phyloP scores from a whole-genome alignment of 495 filamentous ascomycete genomes.

The Ascobolus immersus region DNA sequence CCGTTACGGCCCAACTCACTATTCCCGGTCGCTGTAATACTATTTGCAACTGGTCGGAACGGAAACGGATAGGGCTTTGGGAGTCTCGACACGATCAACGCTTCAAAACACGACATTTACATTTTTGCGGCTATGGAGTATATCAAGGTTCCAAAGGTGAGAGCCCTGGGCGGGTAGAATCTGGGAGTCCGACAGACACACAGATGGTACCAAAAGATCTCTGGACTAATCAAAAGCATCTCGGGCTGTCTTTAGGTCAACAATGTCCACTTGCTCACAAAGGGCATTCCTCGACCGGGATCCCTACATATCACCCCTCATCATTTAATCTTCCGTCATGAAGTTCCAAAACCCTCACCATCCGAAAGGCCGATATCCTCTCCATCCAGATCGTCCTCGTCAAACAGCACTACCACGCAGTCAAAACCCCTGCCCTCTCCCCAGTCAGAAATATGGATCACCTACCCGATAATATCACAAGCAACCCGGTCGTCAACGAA shows the following conservation, averaged over 20 bases:
- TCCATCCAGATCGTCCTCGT: constrained; percentile 1
- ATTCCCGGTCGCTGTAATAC: too few species aligned
- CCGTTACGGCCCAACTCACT: too few species aligned
- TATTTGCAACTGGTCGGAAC: too few species aligned
- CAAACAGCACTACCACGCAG: constrained; percentile 1
- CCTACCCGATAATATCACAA: constrained; percentile 67
- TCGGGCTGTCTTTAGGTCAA: too few species aligned
- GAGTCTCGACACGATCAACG: too few species aligned
- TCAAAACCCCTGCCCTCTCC: constrained; percentile 1
- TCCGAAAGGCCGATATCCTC: neutral
- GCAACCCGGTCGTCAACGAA: constrained; percentile 43
- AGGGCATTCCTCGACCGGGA: constrained; percentile 33
- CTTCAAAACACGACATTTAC: too few species aligned
- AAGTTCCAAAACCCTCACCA: neutral
- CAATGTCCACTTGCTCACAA: constrained; percentile 35
- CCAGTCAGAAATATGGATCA: constrained; percentile 68
- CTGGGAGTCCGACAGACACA: neutral
- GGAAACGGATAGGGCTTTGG: too few species aligned
- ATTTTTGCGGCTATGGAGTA: too few species aligned
- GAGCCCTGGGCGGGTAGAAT: neutral
- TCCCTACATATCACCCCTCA: constrained; percentile 39
- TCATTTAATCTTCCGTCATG: constrained; percentile 36
- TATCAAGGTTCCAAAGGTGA: constrained; percentile 14
- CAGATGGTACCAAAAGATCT: constrained; percentile 6
- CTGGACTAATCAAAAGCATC: too few species aligned